Evolutionary conservation across 2,329 filamentous ascomycete genomes (phyloP), one percentile per base, ranked within the genome.

Genomic region (Chaetomium globosum): DNA sequence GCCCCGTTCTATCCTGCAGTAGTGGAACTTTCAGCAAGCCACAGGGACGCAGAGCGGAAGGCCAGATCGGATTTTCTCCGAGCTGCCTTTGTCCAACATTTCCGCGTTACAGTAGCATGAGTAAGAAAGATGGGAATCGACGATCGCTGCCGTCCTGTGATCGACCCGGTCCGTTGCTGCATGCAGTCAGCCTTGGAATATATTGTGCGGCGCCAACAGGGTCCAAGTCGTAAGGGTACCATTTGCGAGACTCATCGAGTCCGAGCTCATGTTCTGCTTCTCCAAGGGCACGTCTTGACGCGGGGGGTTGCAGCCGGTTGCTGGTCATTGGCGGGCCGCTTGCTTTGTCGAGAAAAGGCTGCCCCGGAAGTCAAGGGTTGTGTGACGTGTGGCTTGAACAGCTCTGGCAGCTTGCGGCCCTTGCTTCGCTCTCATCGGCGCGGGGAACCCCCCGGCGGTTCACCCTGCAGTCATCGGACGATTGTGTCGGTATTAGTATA

Each of bases 21-120:
- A 30, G 43, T n/a, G 54, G 49, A 52, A 63, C 59, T 63, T 61
- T 62, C 59, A 65, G 64, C 64, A 62, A 59, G 64, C 64, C 64
- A 65, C 64, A 54, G 9, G 16, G 31, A 28, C n/a, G 48, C 30
- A 13, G 43, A 19, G 23, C 28, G 19, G 12, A 23, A 58, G 31
- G 26, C 12, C 49, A 49, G 56, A 59, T 39, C 33, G 23, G 39
- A 49, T 48, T 57, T 7, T 36, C 56, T 43, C 33, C 10, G 36
- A 26, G 13, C 21, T 43, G 39, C 8, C 9, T 30, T 46, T 28
- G 36, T 59, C 30, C 31, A 30, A 19, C 52, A 23, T 21, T 16
- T 33, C 26, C n/a, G 36, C 33, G 16, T 55, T 59, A 23, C 31
- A 8, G 33, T 9, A 39, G 53, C 21, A 36, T 56, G 55, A 46